A percentile compares a stretch with the other conserved stretches of the same genome.
Conservation (phyloP, 2,329 filamentous ascomycete species). For the Penicillium corylophilum region DNA sequence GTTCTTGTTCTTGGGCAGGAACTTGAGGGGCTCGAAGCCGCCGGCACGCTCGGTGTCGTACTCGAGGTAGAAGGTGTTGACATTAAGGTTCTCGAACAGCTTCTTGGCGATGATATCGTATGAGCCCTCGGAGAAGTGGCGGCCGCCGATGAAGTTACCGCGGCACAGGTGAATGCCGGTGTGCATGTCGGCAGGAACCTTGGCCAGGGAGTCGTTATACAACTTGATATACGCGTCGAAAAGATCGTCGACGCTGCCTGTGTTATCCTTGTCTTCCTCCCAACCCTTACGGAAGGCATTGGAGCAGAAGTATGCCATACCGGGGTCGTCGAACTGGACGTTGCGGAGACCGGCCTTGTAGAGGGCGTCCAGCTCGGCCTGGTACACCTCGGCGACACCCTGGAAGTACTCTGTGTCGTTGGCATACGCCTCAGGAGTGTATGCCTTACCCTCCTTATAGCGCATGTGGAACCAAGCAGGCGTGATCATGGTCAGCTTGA, state of each 20-base stretch:
- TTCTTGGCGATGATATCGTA: constrained; percentile 68
- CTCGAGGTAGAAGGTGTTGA: constrained; percentile 68
- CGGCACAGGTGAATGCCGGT: constrained; percentile 73
- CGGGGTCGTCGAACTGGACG: constrained; percentile 66
- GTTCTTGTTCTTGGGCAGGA: constrained; percentile 60
- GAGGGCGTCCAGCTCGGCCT: constrained; percentile 58
- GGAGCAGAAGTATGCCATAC: constrained; percentile 71
- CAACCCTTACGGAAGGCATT: constrained; percentile 69
- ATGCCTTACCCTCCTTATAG: constrained; percentile 56
- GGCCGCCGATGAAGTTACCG: constrained; percentile 63
- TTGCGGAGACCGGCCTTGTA: constrained; percentile 64
- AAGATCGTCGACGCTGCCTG: constrained; percentile 66
- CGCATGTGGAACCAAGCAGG: constrained; percentile 70
- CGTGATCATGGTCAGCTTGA: constrained; percentile 67
- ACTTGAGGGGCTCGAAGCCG: constrained; percentile 64
- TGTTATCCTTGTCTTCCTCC: constrained; percentile 66
- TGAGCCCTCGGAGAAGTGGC: constrained; percentile 65
- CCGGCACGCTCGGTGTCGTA: constrained; percentile 66
- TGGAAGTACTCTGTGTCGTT: constrained; percentile 63
- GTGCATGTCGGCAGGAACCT: constrained; percentile 67
- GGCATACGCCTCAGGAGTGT: constrained; percentile 55
- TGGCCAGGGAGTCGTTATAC: constrained; percentile 69
- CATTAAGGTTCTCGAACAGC: constrained; percentile 62
- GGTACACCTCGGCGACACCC: constrained; percentile 65
- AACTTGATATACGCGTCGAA: constrained; percentile 73